These are phyloP conservation scores for Acer saccharum DNA, from an alignment of 345 rosid genomes.

Conservation along the genomic window DNA sequence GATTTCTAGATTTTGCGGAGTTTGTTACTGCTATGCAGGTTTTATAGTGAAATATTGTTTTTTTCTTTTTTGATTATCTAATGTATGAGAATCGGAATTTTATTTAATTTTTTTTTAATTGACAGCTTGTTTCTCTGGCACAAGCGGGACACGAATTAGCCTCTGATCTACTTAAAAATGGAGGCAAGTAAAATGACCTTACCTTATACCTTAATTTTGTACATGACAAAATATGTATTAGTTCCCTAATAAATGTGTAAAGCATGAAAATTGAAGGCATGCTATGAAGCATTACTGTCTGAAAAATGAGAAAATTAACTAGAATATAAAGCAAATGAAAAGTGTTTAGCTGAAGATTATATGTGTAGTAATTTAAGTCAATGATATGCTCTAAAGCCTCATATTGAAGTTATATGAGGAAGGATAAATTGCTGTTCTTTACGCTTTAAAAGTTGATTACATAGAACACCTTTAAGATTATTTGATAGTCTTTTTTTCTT, in stretches of 20 bases:
- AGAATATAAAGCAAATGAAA: neutral
- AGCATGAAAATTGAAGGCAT: neutral
- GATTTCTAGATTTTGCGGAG: constrained; percentile 72
- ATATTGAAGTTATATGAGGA: neutral
- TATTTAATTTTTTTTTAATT: constrained; percentile 4
- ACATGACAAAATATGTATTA: neutral
- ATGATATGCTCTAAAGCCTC: neutral
- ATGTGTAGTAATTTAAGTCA: neutral
- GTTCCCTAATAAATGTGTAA: neutral
- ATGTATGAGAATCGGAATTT: neutral
- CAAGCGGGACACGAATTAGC: constrained; percentile 76
- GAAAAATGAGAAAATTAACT: neutral
- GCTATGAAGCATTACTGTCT: neutral
- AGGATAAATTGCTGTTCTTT: neutral
- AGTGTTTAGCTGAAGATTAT: neutral
- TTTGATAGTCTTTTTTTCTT: too few species aligned
- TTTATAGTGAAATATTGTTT: neutral
- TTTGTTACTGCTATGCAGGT: constrained; percentile 91
- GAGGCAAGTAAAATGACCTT: constrained; percentile 37
- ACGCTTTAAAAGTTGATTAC: too few species aligned
- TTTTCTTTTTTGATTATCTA: neutral
- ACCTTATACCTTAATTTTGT: neutral
- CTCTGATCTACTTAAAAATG: constrained; percentile 51
- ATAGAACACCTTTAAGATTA: too few species aligned
- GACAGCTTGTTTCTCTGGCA: constrained; percentile 74